phyloP scores from a whole-genome alignment of 2,329 filamentous ascomycete species.

The Aspergillus thermomutatus region DNA sequence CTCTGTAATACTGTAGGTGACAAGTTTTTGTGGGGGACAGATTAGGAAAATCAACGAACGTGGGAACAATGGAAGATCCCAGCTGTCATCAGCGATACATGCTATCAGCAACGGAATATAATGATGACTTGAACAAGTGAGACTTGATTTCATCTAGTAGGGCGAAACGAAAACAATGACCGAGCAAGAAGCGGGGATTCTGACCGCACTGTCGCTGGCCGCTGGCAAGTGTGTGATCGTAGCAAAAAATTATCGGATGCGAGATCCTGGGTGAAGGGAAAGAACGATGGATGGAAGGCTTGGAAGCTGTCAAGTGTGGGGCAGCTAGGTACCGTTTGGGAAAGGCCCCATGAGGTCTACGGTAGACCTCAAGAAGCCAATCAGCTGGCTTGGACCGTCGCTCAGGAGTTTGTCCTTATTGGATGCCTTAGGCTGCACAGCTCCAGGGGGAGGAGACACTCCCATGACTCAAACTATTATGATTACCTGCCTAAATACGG shows the following conservation, averaged over 20 bases:
- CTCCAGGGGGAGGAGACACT: neutral
- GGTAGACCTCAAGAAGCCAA: slow-evolving; percentile 10
- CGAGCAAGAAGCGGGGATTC: slow-evolving; percentile 4
- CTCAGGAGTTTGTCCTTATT: neutral
- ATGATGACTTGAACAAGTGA: neutral
- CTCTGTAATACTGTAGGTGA: neutral
- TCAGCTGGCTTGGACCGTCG: neutral
- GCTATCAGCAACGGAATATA: neutral
- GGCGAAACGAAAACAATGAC: neutral
- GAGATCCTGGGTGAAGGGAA: slow-evolving; percentile 19
- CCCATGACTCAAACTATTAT: neutral
- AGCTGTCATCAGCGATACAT: neutral
- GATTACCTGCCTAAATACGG: neutral
- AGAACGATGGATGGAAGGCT: slow-evolving; percentile 14
- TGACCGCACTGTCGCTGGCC: neutral
- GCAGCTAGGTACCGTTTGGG: slow-evolving; percentile 11
- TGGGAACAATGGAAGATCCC: neutral
- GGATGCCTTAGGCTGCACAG: neutral
- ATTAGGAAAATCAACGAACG: neutral
- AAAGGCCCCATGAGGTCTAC: slow-evolving; percentile 16
- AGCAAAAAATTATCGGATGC: slow-evolving; percentile 23
- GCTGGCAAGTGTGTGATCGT: slow-evolving; percentile 14
- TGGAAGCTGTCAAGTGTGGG: slow-evolving; percentile 26
- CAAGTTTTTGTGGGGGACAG: no score
- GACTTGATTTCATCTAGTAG: neutral